These are phyloP conservation scores for Clarireedia monteithiana DNA, from an alignment of 2,329 filamentous ascomycete species.

Conservation along the genomic window DNA sequence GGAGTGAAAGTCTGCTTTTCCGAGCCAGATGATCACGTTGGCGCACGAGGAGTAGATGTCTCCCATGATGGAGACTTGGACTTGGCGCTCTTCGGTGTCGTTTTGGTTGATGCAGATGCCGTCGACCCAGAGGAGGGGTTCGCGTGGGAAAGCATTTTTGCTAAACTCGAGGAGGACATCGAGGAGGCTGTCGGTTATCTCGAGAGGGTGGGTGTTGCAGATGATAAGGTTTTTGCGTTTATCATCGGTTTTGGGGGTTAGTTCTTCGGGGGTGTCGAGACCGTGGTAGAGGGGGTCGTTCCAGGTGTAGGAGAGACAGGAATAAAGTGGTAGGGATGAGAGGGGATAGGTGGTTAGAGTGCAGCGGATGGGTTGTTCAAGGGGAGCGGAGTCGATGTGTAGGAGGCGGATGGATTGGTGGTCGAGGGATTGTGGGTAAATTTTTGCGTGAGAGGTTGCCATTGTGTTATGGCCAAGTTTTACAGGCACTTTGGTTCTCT, in stretches of 20 bases:
- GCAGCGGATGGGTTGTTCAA: not conserved
- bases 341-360: not conserved
- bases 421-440: not conserved
- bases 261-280: not conserved
- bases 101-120: constrained; percentile 15
- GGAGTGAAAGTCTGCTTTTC: constrained; percentile 2
- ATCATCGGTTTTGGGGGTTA: not conserved
- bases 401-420: constrained; percentile 1
- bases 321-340: not conserved
- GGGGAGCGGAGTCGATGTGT: not conserved
- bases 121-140: constrained; percentile 12
- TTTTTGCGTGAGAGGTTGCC: too few relatives aligned
- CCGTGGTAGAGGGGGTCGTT: constrained; percentile 6
- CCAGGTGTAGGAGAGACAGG: constrained; percentile 11
- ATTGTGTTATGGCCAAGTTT: too few relatives aligned
- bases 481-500: too few relatives aligned
- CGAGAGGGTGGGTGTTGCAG: not conserved
- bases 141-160: not conserved
- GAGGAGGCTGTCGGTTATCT: not conserved
- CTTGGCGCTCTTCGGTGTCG: constrained; percentile 2
- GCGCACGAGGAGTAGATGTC: constrained; percentile 8
- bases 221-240: not conserved
- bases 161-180: not conserved
- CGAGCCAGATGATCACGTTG: constrained; percentile 12
- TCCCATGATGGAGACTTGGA: constrained; percentile 13